Percentiles rank a stretch among this genome's conserved stretches.
phyloP scores from a whole-genome alignment of 495 filamentous ascomycete genomes.

The Endocarpon pusillum region DNA sequence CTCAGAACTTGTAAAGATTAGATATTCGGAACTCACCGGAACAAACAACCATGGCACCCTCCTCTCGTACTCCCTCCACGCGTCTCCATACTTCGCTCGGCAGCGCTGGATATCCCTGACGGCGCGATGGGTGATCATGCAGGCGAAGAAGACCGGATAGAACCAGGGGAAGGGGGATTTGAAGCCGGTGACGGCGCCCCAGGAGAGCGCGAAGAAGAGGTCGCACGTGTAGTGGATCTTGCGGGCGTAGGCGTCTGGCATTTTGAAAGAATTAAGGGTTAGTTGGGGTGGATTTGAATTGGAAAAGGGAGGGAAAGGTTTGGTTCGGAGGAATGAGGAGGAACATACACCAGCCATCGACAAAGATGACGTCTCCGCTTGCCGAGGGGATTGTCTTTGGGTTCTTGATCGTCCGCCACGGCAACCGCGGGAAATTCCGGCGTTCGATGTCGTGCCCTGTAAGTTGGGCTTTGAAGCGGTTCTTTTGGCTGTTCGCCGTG shows the following conservation, averaged over 20 bases:
- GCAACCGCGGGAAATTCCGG: slow-evolving; percentile 82
- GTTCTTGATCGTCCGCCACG: slow-evolving; percentile 76
- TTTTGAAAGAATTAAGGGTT: neutral
- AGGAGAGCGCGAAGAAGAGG: slow-evolving; percentile 52
- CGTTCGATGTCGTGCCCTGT: slow-evolving; percentile 54
- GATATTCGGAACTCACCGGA: slow-evolving; percentile 80
- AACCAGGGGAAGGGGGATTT: slow-evolving; percentile 91
- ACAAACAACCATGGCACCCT: slow-evolving; percentile 89
- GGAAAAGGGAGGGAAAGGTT: too few relatives aligned
- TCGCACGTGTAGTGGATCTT: slow-evolving; percentile 96
- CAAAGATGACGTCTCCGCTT: slow-evolving; percentile 65
- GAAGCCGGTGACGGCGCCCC: slow-evolving; percentile 50
- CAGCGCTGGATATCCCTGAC: slow-evolving; percentile 73
- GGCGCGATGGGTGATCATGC: slow-evolving; percentile 85
- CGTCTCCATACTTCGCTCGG: slow-evolving; percentile 74
- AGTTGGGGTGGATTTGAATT: too few relatives aligned
- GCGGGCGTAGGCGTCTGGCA: slow-evolving; percentile 56
- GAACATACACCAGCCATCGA: slow-evolving; percentile 68
- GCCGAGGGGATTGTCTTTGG: slow-evolving; percentile 69
- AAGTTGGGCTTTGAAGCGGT: slow-evolving; percentile 72
- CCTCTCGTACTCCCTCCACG: slow-evolving; percentile 79
- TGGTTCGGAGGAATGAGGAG: slow-evolving; percentile 3
- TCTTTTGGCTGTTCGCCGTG: slow-evolving; percentile 85
- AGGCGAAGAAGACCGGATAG: slow-evolving; percentile 77
- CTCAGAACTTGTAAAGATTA: too few relatives aligned